Evolutionary conservation across 306 rosid species (phyloP).

Genomic region (Castanea crenata): DNA sequence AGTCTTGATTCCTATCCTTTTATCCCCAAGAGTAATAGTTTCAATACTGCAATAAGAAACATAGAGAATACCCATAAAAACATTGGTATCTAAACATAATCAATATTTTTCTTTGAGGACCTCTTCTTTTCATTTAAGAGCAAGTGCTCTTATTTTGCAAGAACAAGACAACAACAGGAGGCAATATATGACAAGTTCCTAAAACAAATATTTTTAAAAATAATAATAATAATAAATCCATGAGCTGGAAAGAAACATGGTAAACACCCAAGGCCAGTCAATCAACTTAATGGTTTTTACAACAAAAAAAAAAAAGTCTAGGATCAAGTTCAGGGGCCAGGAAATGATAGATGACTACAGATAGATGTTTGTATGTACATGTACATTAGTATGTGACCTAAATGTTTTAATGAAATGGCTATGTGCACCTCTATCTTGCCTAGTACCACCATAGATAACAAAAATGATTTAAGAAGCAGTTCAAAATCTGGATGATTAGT

Average conservation of each 20-base stretch:
- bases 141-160: too few species aligned
- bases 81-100: not conserved
- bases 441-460: too few species aligned
- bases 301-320: not conserved
- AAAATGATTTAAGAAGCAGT: too few species aligned
- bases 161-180: too few species aligned
- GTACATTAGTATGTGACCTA: not conserved
- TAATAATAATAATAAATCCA: too few species aligned
- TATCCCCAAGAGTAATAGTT: slow-evolving; percentile 95
- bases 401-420: not conserved
- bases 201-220: too few species aligned
- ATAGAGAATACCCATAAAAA: not conserved
- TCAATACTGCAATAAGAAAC: slow-evolving; percentile 69
- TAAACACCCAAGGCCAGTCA: not conserved
- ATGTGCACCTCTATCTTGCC: not conserved
- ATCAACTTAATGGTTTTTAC: not conserved
- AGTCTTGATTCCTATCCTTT: slow-evolving; percentile 95
- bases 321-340: not conserved
- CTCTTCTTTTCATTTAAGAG: not conserved
- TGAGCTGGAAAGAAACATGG: too few species aligned
- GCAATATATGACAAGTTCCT: too few species aligned
- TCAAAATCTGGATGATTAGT: not conserved
- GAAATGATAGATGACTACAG: not conserved
- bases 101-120: not conserved
- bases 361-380: not conserved